Percentiles rank a stretch among this genome's conserved stretches.
phyloP scores from a whole-genome alignment of 805 yeast genomes.

The Hanseniaspora meyeri region DNA sequence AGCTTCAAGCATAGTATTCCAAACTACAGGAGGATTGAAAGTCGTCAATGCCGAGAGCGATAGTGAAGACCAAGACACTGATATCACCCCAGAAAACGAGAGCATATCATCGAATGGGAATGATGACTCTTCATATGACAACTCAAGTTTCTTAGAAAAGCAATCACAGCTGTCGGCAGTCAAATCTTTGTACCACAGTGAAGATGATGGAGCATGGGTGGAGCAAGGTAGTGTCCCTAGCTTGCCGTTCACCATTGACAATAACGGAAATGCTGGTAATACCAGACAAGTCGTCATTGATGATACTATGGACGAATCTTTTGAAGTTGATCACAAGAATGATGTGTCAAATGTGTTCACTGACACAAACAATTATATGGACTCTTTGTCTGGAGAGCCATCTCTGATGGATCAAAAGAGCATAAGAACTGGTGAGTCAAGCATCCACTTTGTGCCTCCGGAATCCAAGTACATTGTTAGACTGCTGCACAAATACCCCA shows the following conservation, averaged over 20 bases:
- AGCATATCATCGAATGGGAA: neutral
- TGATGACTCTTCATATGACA: neutral
- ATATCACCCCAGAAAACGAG: neutral
- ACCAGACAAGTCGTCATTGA: neutral
- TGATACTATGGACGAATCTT: neutral
- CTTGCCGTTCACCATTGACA: conserved; percentile 4
- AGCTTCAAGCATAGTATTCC: neutral
- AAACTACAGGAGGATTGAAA: neutral
- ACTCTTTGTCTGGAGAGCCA: neutral
- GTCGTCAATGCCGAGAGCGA: conserved; percentile 7
- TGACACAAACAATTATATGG: neutral
- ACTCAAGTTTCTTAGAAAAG: neutral
- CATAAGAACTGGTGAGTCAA: neutral
- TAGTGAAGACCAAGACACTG: neutral
- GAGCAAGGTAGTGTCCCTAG: conserved; percentile 7
- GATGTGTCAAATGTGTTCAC: neutral
- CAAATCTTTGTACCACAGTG: conserved; percentile 11
- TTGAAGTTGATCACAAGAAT: neutral
- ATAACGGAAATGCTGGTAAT: neutral
- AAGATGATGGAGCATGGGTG: neutral
- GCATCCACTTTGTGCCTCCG: conserved; percentile 12
- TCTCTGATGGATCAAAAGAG: neutral
- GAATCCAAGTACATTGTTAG: conserved; percentile 27
- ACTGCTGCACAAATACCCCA: conserved; percentile 28
- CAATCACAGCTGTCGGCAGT: conserved; percentile 11